These are phyloP conservation scores for Candida dajiaensis DNA, from an alignment of 805 yeast species.

Conservation along the genomic window DNA sequence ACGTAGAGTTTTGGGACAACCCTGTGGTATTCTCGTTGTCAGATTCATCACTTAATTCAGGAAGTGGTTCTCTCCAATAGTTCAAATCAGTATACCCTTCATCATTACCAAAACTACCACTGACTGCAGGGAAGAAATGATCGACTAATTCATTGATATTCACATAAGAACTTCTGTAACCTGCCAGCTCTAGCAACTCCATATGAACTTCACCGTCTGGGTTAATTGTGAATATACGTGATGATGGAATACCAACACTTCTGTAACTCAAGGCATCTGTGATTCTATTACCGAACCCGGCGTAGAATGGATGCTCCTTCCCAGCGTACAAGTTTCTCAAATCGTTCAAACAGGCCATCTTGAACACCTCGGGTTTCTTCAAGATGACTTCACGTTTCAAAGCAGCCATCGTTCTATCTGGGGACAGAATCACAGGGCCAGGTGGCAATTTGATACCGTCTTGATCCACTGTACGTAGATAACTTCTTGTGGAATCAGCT, in stretches of 20 bases:
- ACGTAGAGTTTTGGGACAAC: conserved; percentile 6
- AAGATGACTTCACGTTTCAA: conserved; percentile 84
- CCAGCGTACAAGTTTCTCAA: conserved; percentile 65
- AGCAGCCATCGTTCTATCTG: conserved; percentile 96
- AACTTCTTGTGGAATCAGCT: conserved; percentile 86
- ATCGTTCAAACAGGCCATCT: conserved; percentile 93
- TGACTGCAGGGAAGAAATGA: conserved; percentile 92
- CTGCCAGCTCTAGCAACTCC: conserved; percentile 92
- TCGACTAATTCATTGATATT: conserved; percentile 91
- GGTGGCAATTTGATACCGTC: conserved; percentile 66
- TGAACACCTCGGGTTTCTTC: conserved; percentile 96
- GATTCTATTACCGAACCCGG: conserved; percentile 95
- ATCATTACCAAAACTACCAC: conserved; percentile 25
- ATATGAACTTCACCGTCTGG: conserved; percentile 96
- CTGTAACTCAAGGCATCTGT: conserved; percentile 95
- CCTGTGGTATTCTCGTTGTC: conserved; percentile 32
- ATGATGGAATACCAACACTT: conserved; percentile 89
- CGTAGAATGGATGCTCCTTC: conserved; percentile 73
- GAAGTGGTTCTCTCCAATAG: conserved; percentile 84
- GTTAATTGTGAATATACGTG: conserved; percentile 91
- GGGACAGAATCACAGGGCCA: conserved; percentile 93
- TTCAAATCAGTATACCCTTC: conserved; percentile 75
- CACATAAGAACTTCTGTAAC: conserved; percentile 82
- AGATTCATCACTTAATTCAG: conserved; percentile 53
- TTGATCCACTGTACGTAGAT: conserved; percentile 72